These are phyloP conservation scores for Huntiella savannae DNA, from an alignment of 2,329 filamentous ascomycete species.

Conservation along the genomic window DNA sequence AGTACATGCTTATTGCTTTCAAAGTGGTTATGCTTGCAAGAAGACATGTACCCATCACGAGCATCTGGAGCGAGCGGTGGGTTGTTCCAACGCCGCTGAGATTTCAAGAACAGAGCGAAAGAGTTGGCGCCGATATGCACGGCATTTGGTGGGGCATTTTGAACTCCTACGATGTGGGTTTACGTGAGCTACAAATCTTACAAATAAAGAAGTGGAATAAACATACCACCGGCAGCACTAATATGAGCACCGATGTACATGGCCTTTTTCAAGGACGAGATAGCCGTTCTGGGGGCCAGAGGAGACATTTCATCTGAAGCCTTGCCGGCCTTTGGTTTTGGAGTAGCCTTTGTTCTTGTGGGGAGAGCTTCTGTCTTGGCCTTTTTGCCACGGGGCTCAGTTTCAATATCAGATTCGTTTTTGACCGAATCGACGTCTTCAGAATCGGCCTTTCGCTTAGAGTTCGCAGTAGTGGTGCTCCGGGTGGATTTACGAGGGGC, in stretches of 20 bases:
- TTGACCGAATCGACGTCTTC: slow-evolving; percentile 14
- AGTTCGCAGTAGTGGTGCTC: slow-evolving; percentile 1
- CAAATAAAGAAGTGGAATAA: neutral
- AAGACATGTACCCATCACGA: slow-evolving; percentile 46
- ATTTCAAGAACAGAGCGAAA: slow-evolving; percentile 90
- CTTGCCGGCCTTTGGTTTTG: slow-evolving; percentile 19
- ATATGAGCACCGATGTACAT: slow-evolving; percentile 90
- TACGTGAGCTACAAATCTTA: neutral
- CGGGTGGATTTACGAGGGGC: slow-evolving; percentile 7
- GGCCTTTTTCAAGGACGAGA: slow-evolving; percentile 40
- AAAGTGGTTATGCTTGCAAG: slow-evolving; percentile 52
- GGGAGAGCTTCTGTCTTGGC: slow-evolving; percentile 17
- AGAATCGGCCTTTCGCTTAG: slow-evolving; percentile 13
- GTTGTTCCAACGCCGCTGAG: slow-evolving; percentile 84
- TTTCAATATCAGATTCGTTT: slow-evolving; percentile 13
- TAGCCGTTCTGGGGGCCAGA: slow-evolving; percentile 46
- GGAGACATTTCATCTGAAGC: slow-evolving; percentile 29
- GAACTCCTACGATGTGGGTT: slow-evolving; percentile 42
- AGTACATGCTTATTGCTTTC: slow-evolving; percentile 55
- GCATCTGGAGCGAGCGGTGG: slow-evolving; percentile 54
- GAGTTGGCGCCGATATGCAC: slow-evolving; percentile 74
- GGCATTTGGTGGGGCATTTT: slow-evolving; percentile 68
- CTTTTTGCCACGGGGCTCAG: slow-evolving; percentile 23
- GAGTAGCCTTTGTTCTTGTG: slow-evolving; percentile 4
- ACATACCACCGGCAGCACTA: slow-evolving; percentile 62